Conservation (phyloP, 352 stramenopile species). For the Phytopythium helicoides region DNA sequence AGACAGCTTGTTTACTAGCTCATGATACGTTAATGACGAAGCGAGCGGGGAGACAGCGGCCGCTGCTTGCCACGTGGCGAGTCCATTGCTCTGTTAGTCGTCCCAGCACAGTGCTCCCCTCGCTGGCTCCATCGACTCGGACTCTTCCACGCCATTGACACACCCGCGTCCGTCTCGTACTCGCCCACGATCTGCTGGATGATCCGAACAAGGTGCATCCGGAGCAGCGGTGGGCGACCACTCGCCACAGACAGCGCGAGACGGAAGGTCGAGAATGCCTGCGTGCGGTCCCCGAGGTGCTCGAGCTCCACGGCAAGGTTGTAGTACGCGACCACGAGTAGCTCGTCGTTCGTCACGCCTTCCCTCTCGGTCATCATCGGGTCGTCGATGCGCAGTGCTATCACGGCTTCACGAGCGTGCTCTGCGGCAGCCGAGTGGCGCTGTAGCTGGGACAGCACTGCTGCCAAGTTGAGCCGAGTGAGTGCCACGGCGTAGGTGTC, state of each 20-base stretch:
- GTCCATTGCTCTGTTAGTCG: background rate
- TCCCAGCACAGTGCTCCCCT: background rate
- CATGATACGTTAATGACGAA: too few species aligned
- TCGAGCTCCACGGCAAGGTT: conserved; percentile 62
- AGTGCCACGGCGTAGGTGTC: conserved; percentile 30
- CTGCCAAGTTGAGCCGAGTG: conserved; percentile 61
- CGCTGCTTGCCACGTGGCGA: conserved; percentile 8
- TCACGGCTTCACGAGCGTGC: conserved; percentile 43
- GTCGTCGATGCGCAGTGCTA: conserved; percentile 20
- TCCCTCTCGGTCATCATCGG: background rate
- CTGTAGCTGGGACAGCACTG: conserved; percentile 53
- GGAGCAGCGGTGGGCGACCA: conserved; percentile 8
- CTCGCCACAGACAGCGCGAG: conserved; percentile 21
- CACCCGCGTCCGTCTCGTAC: conserved; percentile 2
- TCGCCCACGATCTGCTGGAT: conserved; percentile 22
- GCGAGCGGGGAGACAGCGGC: conserved; percentile 21
- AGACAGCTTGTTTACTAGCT: too few species aligned
- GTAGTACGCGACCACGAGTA: conserved; percentile 54
- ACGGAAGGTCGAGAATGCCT: conserved; percentile 19
- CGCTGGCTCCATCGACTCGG: conserved; percentile 13
- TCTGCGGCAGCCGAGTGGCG: conserved; percentile 40
- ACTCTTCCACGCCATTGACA: background rate
- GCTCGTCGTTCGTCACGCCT: conserved; percentile 8
- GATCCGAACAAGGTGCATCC: conserved; percentile 20
- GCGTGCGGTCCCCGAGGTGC: conserved; percentile 29